Percentiles rank a stretch among this genome's conserved stretches.
Evolutionary conservation across 176 grass and related monocot species (phyloP).

Genomic region (Phoenix roebelenii): DNA sequence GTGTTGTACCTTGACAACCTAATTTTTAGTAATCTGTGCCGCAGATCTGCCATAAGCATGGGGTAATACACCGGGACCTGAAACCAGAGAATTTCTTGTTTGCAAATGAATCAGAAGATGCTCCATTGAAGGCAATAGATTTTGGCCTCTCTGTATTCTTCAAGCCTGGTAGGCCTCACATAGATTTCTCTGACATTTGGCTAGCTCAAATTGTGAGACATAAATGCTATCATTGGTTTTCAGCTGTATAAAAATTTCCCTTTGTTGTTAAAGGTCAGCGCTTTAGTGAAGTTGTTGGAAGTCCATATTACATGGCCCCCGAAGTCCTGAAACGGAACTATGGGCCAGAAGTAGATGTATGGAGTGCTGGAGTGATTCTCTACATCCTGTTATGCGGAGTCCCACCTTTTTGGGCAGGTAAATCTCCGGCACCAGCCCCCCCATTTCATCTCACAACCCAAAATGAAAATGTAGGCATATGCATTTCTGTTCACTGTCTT

Average conservation of each 20-base stretch:
- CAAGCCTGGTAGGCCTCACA: slow-evolving; percentile 31
- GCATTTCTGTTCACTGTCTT: too few relatives aligned
- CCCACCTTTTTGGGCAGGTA: slow-evolving; percentile 77
- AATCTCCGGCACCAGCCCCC: too few relatives aligned
- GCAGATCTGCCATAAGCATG: slow-evolving; percentile 43
- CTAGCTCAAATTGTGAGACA: too few relatives aligned
- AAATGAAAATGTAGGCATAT: too few relatives aligned
- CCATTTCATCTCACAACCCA: too few relatives aligned
- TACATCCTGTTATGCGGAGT: slow-evolving; percentile 86
- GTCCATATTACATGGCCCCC: slow-evolving; percentile 85
- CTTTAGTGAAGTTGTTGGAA: slow-evolving; percentile 80
- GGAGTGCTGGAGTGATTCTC: slow-evolving; percentile 91
- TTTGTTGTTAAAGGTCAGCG: slow-evolving; percentile 31
- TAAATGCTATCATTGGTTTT: too few relatives aligned
- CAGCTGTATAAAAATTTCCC: too few relatives aligned
- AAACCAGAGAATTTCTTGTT: slow-evolving; percentile 77
- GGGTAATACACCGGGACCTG: slow-evolving; percentile 62
- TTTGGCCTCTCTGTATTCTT: slow-evolving; percentile 66
- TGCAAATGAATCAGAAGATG: slow-evolving; percentile 33
- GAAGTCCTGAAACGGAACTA: slow-evolving; percentile 64
- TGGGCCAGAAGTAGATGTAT: slow-evolving; percentile 66
- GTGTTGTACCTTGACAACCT: too few relatives aligned
- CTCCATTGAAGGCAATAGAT: slow-evolving; percentile 60
- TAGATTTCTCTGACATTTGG: too few relatives aligned
- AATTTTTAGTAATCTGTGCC: not conserved